Conservation (phyloP, 352 stramenopile genomes). For the Elongisporangium prolatum region DNA sequence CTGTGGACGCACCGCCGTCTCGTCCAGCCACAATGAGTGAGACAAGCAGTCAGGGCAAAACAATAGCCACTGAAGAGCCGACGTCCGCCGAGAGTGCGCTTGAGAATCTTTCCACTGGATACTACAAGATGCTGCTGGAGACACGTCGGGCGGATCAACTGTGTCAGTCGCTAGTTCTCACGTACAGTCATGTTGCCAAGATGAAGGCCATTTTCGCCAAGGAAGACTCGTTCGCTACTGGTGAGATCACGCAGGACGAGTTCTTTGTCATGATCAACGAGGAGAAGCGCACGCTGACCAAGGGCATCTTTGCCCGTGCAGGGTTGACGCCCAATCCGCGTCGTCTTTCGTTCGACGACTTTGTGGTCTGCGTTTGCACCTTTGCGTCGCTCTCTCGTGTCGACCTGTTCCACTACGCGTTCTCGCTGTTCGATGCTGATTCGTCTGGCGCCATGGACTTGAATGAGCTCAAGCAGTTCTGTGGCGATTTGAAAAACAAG, state of each 20-base stretch:
- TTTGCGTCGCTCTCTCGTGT: constrained; percentile 40
- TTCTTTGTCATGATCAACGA: constrained; percentile 54
- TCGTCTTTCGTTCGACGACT: constrained; percentile 54
- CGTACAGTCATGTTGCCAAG: constrained; percentile 29
- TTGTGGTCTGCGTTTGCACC: constrained; percentile 49
- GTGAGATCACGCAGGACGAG: constrained; percentile 51
- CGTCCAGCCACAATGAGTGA: background rate
- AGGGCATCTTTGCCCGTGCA: constrained; percentile 43
- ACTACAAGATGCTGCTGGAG: constrained; percentile 47
- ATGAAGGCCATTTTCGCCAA: constrained; percentile 30
- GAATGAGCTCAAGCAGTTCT: constrained; percentile 47
- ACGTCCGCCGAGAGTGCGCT: background rate
- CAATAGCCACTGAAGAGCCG: background rate
- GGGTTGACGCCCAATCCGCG: constrained; percentile 22
- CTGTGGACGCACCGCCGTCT: background rate
- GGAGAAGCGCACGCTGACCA: constrained; percentile 49
- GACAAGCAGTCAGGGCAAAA: background rate
- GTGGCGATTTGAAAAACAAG: constrained; percentile 42
- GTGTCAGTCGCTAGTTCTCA: constrained; percentile 44
- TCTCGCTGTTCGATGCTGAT: constrained; percentile 62
- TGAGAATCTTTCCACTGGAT: constrained; percentile 29
- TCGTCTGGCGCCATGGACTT: constrained; percentile 59
- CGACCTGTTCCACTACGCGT: constrained; percentile 62
- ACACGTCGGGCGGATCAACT: constrained; percentile 40
- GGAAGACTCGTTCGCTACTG: constrained; percentile 41